Evolutionary conservation across 495 filamentous ascomycete genomes (phyloP).

Genomic region (Polyplosphaeria fusca): DNA sequence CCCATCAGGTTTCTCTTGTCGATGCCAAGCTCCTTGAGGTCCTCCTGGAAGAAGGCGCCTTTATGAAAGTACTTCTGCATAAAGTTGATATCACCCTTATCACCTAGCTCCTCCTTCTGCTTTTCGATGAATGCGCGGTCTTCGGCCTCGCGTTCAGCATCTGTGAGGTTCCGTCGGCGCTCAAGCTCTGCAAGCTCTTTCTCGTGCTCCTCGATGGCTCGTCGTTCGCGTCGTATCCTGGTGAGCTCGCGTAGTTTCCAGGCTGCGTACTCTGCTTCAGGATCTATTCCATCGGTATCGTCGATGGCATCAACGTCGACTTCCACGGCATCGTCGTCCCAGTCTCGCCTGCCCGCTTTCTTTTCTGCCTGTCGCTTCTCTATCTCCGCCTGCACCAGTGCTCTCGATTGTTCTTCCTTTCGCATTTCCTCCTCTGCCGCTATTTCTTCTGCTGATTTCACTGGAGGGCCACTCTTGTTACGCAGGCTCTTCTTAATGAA

Average conservation of each 20-base stretch:
- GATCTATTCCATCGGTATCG: constrained; percentile 80
- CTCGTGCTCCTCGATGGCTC: constrained; percentile 78
- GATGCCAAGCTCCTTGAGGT: constrained; percentile 67
- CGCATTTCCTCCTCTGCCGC: constrained; percentile 30
- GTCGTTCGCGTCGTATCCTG: constrained; percentile 79
- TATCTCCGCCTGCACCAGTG: constrained; percentile 82
- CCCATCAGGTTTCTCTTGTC: constrained; percentile 79
- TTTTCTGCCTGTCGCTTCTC: constrained; percentile 72
- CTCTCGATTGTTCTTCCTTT: constrained; percentile 55
- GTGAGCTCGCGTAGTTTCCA: constrained; percentile 93
- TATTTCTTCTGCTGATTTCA: constrained; percentile 23
- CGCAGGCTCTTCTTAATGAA: constrained; percentile 86
- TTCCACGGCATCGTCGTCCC: constrained; percentile 66
- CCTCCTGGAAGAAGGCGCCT: constrained; percentile 90
- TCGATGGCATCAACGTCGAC: constrained; percentile 69
- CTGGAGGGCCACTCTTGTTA: constrained; percentile 36
- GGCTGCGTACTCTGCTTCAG: constrained; percentile 81
- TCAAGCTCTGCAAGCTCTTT: constrained; percentile 87
- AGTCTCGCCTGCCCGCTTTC: constrained; percentile 71
- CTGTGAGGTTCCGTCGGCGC: constrained; percentile 77
- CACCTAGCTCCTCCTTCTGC: constrained; percentile 82
- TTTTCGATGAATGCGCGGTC: constrained; percentile 71
- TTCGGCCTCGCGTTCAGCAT: constrained; percentile 82
- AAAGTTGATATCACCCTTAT: constrained; percentile 80
- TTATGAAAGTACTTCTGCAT: constrained; percentile 98